Percentiles rank a stretch among this genome's conserved stretches.
Conservation (phyloP, 257 asterid species). For the Petunia secreta region DNA sequence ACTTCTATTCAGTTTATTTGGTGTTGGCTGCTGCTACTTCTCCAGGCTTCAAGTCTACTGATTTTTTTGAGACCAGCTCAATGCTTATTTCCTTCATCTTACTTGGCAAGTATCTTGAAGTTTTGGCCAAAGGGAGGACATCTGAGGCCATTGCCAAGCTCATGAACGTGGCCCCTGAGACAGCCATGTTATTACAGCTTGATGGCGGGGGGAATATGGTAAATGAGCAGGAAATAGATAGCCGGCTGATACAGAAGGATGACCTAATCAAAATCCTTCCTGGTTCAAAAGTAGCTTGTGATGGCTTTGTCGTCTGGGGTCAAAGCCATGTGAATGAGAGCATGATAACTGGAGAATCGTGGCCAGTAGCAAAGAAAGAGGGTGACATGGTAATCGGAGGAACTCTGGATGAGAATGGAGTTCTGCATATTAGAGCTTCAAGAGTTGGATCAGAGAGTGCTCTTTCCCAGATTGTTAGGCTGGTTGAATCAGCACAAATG, state of each 20-base stretch:
- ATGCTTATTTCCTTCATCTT: conserved; percentile 52
- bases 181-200: conserved; percentile 36
- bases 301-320: conserved; percentile 70
- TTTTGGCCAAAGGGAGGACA: conserved; percentile 50
- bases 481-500: conserved; percentile 66
- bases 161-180: conserved; percentile 67
- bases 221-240: conserved; percentile 66
- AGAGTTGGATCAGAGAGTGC: conserved; percentile 74
- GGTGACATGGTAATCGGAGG: conserved; percentile 77
- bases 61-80: conserved; percentile 54
- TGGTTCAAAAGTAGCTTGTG: conserved; percentile 77
- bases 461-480: conserved; percentile 62
- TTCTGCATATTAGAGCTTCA: conserved; percentile 59
- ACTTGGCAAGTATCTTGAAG: conserved; percentile 51
- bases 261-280: conserved; percentile 67
- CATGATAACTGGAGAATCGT: conserved; percentile 68
- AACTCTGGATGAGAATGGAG: conserved; percentile 68
- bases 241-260: conserved; percentile 64
- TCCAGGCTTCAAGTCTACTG: conserved; percentile 41
- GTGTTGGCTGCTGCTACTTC: conserved; percentile 52
- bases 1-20: conserved; percentile 51
- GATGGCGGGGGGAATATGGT: conserved; percentile 48
- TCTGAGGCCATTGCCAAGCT: conserved; percentile 61
- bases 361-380: conserved; percentile 60
- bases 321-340: conserved; percentile 54